These are phyloP conservation scores for Erythrophleum fordii DNA, from an alignment of 306 rosid genomes.

Conservation along the genomic window DNA sequence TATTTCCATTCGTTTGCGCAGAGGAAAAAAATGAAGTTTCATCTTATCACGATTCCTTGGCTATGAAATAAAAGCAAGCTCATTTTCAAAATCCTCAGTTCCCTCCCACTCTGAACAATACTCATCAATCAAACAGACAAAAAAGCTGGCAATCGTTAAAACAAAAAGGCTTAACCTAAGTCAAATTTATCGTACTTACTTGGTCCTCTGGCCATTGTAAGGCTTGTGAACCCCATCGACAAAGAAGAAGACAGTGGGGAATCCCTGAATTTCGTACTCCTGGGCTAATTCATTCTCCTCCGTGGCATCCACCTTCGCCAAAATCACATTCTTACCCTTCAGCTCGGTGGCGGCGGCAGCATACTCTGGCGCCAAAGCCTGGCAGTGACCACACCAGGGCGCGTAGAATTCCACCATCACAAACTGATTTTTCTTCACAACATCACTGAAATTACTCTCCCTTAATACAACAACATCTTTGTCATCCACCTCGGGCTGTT, in stretches of 20 bases:
- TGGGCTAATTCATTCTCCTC: constrained; percentile 81
- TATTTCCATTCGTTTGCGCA: neutral
- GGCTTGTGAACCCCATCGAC: constrained; percentile 86
- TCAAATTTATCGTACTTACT: constrained; percentile 47
- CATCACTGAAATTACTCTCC: constrained; percentile 79
- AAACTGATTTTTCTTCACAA: constrained; percentile 64
- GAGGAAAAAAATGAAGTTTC: neutral
- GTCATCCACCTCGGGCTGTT: constrained; percentile 74
- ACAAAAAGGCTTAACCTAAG: neutral
- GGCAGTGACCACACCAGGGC: constrained; percentile 99
- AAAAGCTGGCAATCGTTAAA: neutral
- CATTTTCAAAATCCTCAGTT: neutral
- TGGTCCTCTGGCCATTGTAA: constrained; percentile 79
- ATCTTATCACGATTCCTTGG: neutral
- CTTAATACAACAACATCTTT: constrained; percentile 85
- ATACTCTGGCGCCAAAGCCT: constrained; percentile 86
- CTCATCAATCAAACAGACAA: neutral
- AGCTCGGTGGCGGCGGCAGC: constrained; percentile 92
- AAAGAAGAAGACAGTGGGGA: constrained; percentile 79
- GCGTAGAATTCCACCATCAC: constrained; percentile 97
- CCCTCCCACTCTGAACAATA: neutral
- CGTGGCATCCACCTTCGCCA: constrained; percentile 94
- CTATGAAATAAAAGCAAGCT: neutral
- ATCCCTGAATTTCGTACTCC: constrained; percentile 87
- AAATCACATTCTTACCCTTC: constrained; percentile 65